Conservation (phyloP, 2,329 filamentous ascomycete species). For the Cladosporium austrohemisphaericum region DNA sequence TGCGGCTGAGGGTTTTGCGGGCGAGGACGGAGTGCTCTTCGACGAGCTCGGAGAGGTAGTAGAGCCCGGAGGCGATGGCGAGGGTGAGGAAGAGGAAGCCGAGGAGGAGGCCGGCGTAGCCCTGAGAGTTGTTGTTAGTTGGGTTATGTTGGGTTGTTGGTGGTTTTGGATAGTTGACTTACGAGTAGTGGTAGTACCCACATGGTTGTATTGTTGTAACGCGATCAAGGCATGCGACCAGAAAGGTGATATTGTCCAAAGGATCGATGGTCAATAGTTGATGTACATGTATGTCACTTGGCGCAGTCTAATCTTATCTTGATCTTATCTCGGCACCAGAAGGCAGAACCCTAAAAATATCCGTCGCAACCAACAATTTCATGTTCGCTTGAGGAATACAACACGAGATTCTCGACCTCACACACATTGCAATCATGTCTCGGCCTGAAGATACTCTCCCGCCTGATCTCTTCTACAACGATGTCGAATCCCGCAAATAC, state of each 20-base stretch:
- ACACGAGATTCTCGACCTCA: too few relatives aligned
- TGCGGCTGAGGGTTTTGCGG: constrained; percentile 75
- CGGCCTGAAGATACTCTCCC: constrained; percentile 93
- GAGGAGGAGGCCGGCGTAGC: constrained; percentile 79
- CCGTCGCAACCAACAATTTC: neutral
- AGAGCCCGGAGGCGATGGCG: constrained; percentile 94
- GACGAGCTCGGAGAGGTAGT: constrained; percentile 96
- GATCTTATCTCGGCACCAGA: neutral
- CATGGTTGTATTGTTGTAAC: constrained; percentile 56
- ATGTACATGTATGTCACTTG: too few relatives aligned
- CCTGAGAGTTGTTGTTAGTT: constrained; percentile 36
- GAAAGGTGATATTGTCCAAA: too few relatives aligned
- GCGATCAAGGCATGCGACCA: too few relatives aligned
- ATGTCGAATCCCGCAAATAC: constrained; percentile 93
- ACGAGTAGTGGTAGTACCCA: constrained; percentile 85
- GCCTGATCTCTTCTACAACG: constrained; percentile 96
- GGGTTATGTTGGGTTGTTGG: constrained; percentile 11
- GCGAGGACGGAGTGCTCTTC: constrained; percentile 95
- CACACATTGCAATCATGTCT: constrained; percentile 65
- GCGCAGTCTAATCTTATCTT: neutral
- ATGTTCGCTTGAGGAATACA: neutral
- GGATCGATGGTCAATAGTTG: too few relatives aligned
- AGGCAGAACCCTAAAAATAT: neutral
- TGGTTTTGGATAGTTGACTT: constrained; percentile 12
- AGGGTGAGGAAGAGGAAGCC: constrained; percentile 94